These are phyloP conservation scores for Stephanodiscus triporus DNA, from an alignment of 108 stramenopile species.

Conservation along the genomic window DNA sequence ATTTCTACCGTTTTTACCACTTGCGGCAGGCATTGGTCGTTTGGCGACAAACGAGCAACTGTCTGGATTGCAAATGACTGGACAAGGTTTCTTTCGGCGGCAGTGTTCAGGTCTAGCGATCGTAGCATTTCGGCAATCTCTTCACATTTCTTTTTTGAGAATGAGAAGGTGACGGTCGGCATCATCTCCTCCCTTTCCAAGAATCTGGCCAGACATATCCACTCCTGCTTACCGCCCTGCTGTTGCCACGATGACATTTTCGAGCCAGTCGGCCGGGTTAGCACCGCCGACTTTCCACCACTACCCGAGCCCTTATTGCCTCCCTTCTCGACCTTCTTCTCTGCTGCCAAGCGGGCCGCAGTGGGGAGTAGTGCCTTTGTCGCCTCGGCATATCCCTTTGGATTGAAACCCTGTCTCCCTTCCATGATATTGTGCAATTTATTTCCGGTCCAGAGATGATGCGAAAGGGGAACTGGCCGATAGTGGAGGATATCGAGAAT, in stretches of 20 bases:
- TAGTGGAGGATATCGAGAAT: not conserved
- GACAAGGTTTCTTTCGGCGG: slow-evolving; percentile 70
- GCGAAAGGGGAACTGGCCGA: slow-evolving; percentile 93
- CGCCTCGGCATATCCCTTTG: slow-evolving; percentile 78
- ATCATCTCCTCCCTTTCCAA: slow-evolving; percentile 88
- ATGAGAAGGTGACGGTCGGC: slow-evolving; percentile 98
- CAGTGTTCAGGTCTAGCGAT: slow-evolving; percentile 87
- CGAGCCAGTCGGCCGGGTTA: slow-evolving; percentile 51
- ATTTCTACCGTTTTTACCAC: slow-evolving; percentile 84
- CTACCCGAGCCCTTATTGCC: slow-evolving; percentile 36
- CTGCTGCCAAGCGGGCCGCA: slow-evolving; percentile 45
- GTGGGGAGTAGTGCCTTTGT: slow-evolving; percentile 68
- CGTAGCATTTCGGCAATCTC: slow-evolving; percentile 89
- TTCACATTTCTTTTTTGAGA: slow-evolving; percentile 97
- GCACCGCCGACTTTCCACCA: slow-evolving; percentile 32
- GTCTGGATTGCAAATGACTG: slow-evolving; percentile 82
- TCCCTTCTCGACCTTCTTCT: slow-evolving; percentile 52
- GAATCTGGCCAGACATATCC: slow-evolving; percentile 79
- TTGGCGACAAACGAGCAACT: slow-evolving; percentile 80
- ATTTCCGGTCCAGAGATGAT: slow-evolving; percentile 86
- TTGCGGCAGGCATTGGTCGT: slow-evolving; percentile 91
- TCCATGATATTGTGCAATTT: slow-evolving; percentile 88
- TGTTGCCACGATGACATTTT: slow-evolving; percentile 76
- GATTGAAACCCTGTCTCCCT: slow-evolving; percentile 74
- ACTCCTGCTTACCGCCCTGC: slow-evolving; percentile 79